Evolutionary conservation across 768 basidiomycete genomes (phyloP).

Genomic region (Galerina marginata): DNA sequence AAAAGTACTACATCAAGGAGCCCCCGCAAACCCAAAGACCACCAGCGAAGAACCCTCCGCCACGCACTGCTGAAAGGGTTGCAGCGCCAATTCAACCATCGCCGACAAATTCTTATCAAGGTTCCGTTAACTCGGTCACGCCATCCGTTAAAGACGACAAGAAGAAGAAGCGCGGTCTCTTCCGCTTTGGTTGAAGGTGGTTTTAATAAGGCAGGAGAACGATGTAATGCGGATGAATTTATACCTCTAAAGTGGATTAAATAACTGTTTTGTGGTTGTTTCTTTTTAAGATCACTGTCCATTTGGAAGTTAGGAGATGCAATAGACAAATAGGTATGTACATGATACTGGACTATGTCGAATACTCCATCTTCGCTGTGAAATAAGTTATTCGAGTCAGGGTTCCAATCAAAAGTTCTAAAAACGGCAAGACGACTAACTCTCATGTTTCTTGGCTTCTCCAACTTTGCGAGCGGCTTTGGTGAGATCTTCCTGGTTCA

Average conservation of each 20-base stretch:
- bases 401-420: background rate
- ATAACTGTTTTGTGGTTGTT: background rate
- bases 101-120: slow-evolving; percentile 57
- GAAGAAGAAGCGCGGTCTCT: slow-evolving; percentile 78
- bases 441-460: slow-evolving; percentile 98
- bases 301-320: background rate
- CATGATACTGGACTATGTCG: slow-evolving; percentile 37
- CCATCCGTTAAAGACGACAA: slow-evolving; percentile 59
- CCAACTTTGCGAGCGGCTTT: slow-evolving; percentile 96
- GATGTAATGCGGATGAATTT: slow-evolving; percentile 20
- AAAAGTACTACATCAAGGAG: slow-evolving; percentile 74
- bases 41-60: slow-evolving; percentile 39
- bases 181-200: slow-evolving; percentile 57
- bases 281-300: background rate
- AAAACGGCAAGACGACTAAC: slow-evolving; percentile 50
- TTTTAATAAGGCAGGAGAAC: slow-evolving; percentile 23
- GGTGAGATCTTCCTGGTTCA: slow-evolving; percentile 93
- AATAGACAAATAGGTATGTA: slow-evolving; percentile 16
- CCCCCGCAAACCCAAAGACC: slow-evolving; percentile 57
- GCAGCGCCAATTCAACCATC: slow-evolving; percentile 49
- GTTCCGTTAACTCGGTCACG: slow-evolving; percentile 45
- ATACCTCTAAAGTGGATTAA: slow-evolving; percentile 18
- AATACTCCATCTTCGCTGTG: slow-evolving; percentile 61
- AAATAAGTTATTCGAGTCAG: slow-evolving; percentile 13
- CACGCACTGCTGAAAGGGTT: slow-evolving; percentile 38